Evolutionary conservation across 495 filamentous ascomycete species (phyloP).

Genomic region (Penicillium chermesinum): DNA sequence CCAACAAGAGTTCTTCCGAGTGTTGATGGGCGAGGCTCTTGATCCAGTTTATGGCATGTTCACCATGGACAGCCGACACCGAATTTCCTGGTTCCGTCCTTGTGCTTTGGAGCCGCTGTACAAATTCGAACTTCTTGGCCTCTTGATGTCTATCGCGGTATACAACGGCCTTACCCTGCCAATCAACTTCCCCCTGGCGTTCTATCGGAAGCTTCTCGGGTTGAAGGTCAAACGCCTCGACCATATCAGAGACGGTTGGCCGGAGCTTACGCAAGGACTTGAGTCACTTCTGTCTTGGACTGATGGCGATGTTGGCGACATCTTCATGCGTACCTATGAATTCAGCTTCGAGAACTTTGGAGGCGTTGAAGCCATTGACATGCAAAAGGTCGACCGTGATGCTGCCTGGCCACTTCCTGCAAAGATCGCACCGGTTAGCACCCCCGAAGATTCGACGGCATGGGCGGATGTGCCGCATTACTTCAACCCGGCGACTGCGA

Average conservation of each 20-base stretch:
- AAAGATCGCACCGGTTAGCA: not conserved
- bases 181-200: conserved; percentile 74
- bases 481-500: conserved; percentile 13
- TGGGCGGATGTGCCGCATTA: conserved; percentile 25
- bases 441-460: conserved; percentile 13
- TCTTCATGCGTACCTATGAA: conserved; percentile 77
- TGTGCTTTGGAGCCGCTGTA: conserved; percentile 73
- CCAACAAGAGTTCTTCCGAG: conserved; percentile 89
- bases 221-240: conserved; percentile 58
- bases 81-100: conserved; percentile 83
- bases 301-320: conserved; percentile 72
- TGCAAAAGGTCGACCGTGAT: conserved; percentile 42
- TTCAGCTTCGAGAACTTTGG: conserved; percentile 74
- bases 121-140: conserved; percentile 84
- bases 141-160: conserved; percentile 84
- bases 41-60: conserved; percentile 74
- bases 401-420: conserved; percentile 32
- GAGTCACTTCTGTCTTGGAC: conserved; percentile 67
- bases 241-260: conserved; percentile 85
- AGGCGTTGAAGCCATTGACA: conserved; percentile 48
- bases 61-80: conserved; percentile 64
- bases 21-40: conserved; percentile 72
- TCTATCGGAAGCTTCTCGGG: conserved; percentile 77
- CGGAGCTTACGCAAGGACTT: conserved; percentile 67
- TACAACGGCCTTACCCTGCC: conserved; percentile 92